These are phyloP conservation scores for Aspergillus vadensis DNA, from an alignment of 2,329 filamentous ascomycete genomes.

Conservation along the genomic window DNA sequence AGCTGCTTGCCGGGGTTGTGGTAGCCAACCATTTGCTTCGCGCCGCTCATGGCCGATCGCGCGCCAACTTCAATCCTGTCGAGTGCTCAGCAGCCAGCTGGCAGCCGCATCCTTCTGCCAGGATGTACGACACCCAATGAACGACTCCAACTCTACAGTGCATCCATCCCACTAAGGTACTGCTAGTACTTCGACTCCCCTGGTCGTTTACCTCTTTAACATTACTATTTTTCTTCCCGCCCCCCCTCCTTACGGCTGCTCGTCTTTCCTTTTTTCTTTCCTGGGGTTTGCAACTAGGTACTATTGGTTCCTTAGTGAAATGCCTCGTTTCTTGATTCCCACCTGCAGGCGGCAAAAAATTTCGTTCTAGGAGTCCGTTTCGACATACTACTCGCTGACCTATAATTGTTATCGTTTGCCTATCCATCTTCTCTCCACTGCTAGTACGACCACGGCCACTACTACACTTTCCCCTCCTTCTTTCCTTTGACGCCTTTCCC, in stretches of 20 bases:
- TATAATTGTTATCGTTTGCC: conserved; percentile 18
- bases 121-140: conserved; percentile 12
- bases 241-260: conserved; percentile 7
- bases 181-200: background rate
- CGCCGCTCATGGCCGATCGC: conserved; percentile 41
- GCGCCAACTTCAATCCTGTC: conserved; percentile 35
- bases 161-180: background rate
- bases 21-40: conserved; percentile 26
- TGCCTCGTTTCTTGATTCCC: conserved; percentile 14
- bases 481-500: conserved; percentile 11
- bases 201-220: conserved; percentile 8
- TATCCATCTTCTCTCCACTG: conserved; percentile 20
- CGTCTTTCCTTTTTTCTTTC: conserved; percentile 4
- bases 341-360: conserved; percentile 20
- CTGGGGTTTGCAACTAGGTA: conserved; percentile 1
- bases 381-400: conserved; percentile 20
- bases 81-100: conserved; percentile 27
- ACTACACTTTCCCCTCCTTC: conserved; percentile 13
- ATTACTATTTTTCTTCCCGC: conserved; percentile 16
- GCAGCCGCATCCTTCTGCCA: conserved; percentile 26
- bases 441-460: conserved; percentile 4
- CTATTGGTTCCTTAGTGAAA: conserved; percentile 11
- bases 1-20: conserved; percentile 14
- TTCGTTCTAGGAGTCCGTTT: conserved; percentile 15
- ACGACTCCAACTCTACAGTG: background rate